Conservation (phyloP, 371 early-diverging fungal species). For the Mortierella sp. region DNA sequence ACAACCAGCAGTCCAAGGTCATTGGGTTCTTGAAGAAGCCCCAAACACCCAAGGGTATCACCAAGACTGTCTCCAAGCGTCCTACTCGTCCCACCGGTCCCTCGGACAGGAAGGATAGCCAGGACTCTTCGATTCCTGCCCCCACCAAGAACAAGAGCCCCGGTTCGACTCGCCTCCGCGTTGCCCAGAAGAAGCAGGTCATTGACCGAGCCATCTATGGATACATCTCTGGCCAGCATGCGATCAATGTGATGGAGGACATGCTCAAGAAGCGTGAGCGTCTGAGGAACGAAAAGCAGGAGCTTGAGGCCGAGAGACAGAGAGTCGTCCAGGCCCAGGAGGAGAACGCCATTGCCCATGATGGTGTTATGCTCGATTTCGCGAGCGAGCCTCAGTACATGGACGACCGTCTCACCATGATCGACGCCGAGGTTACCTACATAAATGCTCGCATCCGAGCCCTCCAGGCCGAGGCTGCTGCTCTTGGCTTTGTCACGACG, state of each 20-base stretch:
- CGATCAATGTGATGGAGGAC: constrained; percentile 62
- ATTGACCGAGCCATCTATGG: constrained; percentile 58
- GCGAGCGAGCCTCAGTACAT: constrained; percentile 76
- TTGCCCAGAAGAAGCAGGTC: constrained; percentile 58
- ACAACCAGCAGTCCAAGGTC: constrained; percentile 41
- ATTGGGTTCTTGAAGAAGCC: constrained; percentile 54
- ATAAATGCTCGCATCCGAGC: constrained; percentile 78
- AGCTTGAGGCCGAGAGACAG: constrained; percentile 79
- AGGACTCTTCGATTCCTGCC: constrained; percentile 28
- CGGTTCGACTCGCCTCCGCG: constrained; percentile 34
- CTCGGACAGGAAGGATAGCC: constrained; percentile 33
- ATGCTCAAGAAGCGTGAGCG: constrained; percentile 69
- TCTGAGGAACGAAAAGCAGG: constrained; percentile 77
- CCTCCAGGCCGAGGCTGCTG: constrained; percentile 81
- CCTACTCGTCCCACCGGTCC: constrained; percentile 28
- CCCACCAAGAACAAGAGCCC: constrained; percentile 27
- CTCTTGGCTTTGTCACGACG: constrained; percentile 57
- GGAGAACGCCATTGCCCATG: constrained; percentile 65
- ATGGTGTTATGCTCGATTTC: constrained; percentile 65
- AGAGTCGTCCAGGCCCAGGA: constrained; percentile 74
- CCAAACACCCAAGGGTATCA: constrained; percentile 56
- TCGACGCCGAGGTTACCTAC: constrained; percentile 87
- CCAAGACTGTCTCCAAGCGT: constrained; percentile 41
- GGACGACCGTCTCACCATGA: constrained; percentile 86
- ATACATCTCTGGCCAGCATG: constrained; percentile 56